Percentiles rank a stretch among this genome's conserved stretches.
phyloP scores from a whole-genome alignment of 495 filamentous ascomycete species.

The Halenospora varia region DNA sequence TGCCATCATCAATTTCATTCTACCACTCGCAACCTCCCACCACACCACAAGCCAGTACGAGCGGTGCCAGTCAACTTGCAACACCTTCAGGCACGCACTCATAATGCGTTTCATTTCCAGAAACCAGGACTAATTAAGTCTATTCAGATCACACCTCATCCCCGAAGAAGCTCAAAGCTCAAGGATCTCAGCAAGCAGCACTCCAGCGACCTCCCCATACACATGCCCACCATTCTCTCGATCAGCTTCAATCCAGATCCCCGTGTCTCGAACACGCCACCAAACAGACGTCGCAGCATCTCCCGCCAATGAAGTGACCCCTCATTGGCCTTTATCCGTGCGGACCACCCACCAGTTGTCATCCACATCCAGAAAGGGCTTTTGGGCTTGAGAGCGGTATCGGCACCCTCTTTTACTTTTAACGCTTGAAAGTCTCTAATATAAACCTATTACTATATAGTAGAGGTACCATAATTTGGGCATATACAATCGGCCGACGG shows the following conservation, averaged over 20 bases:
- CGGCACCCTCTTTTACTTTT: no score
- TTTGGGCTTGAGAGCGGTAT: no score
- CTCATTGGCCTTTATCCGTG: constrained; percentile 19
- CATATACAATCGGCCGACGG: no score
- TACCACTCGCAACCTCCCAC: constrained; percentile 93
- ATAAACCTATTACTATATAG: no score
- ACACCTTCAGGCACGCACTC: constrained; percentile 65
- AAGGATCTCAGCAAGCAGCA: constrained; percentile 53
- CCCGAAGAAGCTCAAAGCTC: constrained; percentile 71
- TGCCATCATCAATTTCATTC: constrained; percentile 75
- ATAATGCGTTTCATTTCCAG: constrained; percentile 31
- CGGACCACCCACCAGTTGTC: constrained; percentile 20
- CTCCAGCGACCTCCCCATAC: constrained; percentile 51
- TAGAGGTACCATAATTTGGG: no score
- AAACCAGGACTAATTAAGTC: constrained; percentile 40
- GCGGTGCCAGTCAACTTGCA: constrained; percentile 53
- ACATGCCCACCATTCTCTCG: constrained; percentile 55
- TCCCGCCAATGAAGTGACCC: constrained; percentile 65
- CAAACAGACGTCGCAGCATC: constrained; percentile 58
- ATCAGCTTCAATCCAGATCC: constrained; percentile 48
- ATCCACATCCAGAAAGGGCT: constrained; percentile 22
- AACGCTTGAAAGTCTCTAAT: no score
- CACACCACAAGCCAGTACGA: constrained; percentile 47
- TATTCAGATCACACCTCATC: constrained; percentile 48
- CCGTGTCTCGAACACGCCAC: constrained; percentile 50